A percentile compares a stretch with the other conserved stretches of the same genome.
Conservation (phyloP, 805 yeast genomes). For the Monosporozyma yasuniensis region DNA sequence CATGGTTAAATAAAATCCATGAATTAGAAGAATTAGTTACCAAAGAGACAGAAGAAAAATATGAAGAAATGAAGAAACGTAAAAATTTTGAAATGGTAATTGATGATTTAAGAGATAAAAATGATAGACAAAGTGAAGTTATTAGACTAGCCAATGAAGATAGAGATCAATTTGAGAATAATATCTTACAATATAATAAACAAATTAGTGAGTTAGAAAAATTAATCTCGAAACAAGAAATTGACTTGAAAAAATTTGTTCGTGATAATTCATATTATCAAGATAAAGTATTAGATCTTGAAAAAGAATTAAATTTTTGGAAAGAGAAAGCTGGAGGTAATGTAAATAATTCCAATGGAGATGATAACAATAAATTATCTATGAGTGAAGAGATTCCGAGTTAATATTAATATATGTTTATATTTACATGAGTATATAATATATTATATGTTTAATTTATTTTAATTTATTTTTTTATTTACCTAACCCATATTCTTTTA, state of each 20-base stretch:
- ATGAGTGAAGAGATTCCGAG: background rate
- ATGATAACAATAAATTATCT: background rate
- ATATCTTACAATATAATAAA: constrained; percentile 38
- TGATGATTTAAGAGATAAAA: constrained; percentile 44
- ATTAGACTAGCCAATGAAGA: constrained; percentile 50
- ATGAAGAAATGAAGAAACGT: constrained; percentile 44
- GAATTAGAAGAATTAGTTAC: constrained; percentile 45
- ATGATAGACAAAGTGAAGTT: constrained; percentile 42
- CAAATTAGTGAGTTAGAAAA: constrained; percentile 37
- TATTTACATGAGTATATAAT: background rate
- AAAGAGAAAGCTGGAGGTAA: constrained; percentile 30
- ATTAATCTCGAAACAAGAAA: constrained; percentile 37
- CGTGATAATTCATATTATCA: constrained; percentile 50
- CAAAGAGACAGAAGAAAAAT: constrained; percentile 37
- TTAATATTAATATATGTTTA: background rate
- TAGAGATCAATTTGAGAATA: constrained; percentile 45
- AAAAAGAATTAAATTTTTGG: constrained; percentile 52
- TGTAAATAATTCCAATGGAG: background rate
- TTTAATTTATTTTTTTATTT: constrained; percentile 6
- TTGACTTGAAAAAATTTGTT: constrained; percentile 39
- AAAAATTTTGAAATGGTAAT: constrained; percentile 44
- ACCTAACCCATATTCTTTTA: constrained; percentile 70
- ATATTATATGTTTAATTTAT: background rate
- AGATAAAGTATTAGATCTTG: constrained; percentile 43
- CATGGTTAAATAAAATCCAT: constrained; percentile 50